A percentile compares a stretch with the other conserved stretches of the same genome.
These are phyloP conservation scores for Lepiota subincarnata DNA, from an alignment of 768 basidiomycete genomes.

Conservation along the genomic window DNA sequence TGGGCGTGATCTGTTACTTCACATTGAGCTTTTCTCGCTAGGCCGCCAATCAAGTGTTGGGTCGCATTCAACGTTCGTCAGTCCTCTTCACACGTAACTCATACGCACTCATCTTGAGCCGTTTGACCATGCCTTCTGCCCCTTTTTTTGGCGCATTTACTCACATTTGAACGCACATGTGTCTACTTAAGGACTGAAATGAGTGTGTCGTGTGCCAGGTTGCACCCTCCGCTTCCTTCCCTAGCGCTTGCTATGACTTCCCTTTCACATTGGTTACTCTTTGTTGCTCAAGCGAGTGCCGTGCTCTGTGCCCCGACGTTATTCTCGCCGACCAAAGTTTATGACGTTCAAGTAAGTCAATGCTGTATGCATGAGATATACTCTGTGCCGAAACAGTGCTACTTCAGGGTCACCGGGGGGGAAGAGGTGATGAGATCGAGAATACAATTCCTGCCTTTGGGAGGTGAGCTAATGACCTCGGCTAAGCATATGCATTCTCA, in stretches of 20 bases:
- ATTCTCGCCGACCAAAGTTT: neutral
- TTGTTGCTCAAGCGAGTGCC: neutral
- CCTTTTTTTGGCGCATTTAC: no score
- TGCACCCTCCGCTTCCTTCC: neutral
- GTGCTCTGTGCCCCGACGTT: neutral
- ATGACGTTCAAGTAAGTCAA: slow-evolving; percentile 18
- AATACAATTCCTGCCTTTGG: slow-evolving; percentile 73
- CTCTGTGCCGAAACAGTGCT: neutral
- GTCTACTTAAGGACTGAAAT: neutral
- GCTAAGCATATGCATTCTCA: neutral
- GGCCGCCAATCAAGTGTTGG: no score
- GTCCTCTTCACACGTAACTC: neutral
- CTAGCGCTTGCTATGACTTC: neutral
- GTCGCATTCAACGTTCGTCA: no score
- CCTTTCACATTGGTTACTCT: neutral
- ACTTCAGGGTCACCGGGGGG: slow-evolving; percentile 69
- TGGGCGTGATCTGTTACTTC: no score
- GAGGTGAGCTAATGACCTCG: slow-evolving; percentile 43
- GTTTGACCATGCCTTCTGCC: neutral
- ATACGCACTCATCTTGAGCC: neutral
- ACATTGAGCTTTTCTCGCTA: no score
- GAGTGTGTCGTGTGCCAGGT: slow-evolving; percentile 1
- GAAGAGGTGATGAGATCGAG: slow-evolving; percentile 71
- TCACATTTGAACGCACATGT: neutral
- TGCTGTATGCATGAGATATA: neutral